These are phyloP conservation scores for Exophiala sp. DNA, from an alignment of 2,329 filamentous ascomycete genomes.

Conservation along the genomic window DNA sequence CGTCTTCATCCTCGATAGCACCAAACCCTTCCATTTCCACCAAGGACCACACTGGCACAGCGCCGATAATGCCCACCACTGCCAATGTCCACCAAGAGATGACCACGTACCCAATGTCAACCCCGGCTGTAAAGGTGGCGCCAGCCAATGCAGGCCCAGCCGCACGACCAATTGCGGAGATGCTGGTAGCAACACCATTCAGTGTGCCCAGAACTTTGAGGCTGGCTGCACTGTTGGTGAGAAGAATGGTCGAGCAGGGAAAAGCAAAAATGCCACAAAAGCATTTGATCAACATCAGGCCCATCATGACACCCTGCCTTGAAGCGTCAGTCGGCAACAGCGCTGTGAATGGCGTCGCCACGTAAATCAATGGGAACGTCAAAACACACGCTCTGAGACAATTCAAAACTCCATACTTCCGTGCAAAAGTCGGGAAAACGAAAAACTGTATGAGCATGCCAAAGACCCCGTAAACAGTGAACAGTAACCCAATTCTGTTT, in stretches of 20 bases:
- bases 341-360: conserved; percentile 76
- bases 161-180: conserved; percentile 76
- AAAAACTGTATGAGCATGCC: conserved; percentile 83
- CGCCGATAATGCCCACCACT: conserved; percentile 60
- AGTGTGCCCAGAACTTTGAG: conserved; percentile 77
- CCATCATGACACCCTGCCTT: conserved; percentile 61
- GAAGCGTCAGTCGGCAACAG: conserved; percentile 51
- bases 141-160: conserved; percentile 73
- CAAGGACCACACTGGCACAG: conserved; percentile 70
- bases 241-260: conserved; percentile 81
- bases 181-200: conserved; percentile 84
- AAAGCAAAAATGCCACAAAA: conserved; percentile 79
- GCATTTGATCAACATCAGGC: conserved; percentile 70
- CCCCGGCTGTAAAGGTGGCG: conserved; percentile 69
- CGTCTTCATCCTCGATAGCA: conserved; percentile 33
- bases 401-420: conserved; percentile 67
- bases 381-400: conserved; percentile 68
- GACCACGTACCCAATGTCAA: conserved; percentile 71
- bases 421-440: conserved; percentile 73
- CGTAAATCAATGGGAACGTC: conserved; percentile 70
- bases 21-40: conserved; percentile 68
- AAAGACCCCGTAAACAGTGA: conserved; percentile 74
- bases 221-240: conserved; percentile 80
- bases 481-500: conserved; percentile 76
- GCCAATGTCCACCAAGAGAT: conserved; percentile 79